Conservation (phyloP, 2,329 filamentous ascomycete genomes). For the Aspergillus sclerotialis region DNA sequence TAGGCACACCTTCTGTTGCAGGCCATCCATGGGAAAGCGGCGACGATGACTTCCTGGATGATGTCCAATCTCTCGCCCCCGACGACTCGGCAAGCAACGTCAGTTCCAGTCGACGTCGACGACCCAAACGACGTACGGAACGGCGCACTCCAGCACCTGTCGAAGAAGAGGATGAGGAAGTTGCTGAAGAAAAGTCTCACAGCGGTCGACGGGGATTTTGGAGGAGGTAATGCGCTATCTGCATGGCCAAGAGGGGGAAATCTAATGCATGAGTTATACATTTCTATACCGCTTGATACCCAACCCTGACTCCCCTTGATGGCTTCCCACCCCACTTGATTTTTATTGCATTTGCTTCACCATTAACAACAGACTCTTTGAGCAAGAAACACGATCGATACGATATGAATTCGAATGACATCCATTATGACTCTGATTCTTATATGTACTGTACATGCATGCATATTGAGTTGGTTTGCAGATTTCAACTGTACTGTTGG, state of each 20-base stretch:
- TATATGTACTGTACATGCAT: not conserved
- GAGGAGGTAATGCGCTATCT: conserved; percentile 14
- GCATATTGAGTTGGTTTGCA: too few species aligned
- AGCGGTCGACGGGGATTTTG: conserved; percentile 20
- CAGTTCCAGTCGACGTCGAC: conserved; percentile 37
- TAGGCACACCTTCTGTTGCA: conserved; percentile 34
- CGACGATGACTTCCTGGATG: conserved; percentile 41
- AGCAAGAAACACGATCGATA: not conserved
- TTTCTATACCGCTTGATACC: not conserved
- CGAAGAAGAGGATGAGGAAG: conserved; percentile 42
- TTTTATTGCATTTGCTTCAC: too few species aligned
- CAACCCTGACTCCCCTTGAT: too few species aligned
- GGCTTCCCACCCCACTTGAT: too few species aligned
- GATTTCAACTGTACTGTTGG: too few species aligned
- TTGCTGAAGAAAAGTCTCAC: conserved; percentile 14
- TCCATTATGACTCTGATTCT: too few species aligned
- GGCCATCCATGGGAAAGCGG: conserved; percentile 32
- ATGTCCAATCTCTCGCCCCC: conserved; percentile 38
- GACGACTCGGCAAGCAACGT: conserved; percentile 46
- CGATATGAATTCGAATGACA: not conserved
- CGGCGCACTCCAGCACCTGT: conserved; percentile 43
- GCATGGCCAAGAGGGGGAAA: not conserved
- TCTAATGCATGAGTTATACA: not conserved
- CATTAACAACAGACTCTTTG: too few species aligned
- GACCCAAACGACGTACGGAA: conserved; percentile 41